Conservation (phyloP, 176 grass and related monocot species). For the Hyparrhenia diplandra region DNA sequence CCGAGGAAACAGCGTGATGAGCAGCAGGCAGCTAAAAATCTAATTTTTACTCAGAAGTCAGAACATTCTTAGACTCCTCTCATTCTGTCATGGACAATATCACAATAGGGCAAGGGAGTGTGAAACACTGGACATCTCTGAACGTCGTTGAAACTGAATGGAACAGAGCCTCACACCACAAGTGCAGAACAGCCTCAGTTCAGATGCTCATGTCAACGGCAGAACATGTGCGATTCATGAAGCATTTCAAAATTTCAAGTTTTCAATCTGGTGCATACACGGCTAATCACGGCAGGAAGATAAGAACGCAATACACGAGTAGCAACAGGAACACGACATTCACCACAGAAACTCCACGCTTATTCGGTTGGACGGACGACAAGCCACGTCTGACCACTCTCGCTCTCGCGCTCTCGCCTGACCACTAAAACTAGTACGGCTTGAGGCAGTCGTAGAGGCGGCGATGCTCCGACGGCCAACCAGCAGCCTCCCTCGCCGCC, state of each 20-base stretch:
- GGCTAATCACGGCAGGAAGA: background rate
- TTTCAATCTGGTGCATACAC: background rate
- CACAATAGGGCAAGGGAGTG: background rate
- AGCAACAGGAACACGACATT: background rate
- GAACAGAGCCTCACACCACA: background rate
- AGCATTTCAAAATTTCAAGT: background rate
- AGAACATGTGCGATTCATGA: background rate
- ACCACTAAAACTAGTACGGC: constrained; percentile 58
- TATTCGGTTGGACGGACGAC: background rate
- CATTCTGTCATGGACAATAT: background rate
- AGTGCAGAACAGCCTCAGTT: background rate
- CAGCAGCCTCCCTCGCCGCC: background rate
- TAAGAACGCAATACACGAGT: background rate
- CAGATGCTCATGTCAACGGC: background rate
- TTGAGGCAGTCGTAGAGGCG: constrained; percentile 52
- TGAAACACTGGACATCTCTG: background rate
- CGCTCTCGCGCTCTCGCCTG: background rate
- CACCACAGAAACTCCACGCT: background rate
- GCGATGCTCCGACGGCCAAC: background rate
- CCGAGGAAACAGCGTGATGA: background rate
- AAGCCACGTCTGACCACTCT: background rate
- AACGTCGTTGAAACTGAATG: background rate
- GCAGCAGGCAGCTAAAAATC: background rate
- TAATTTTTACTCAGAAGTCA: too few relatives aligned
- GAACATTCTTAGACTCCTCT: background rate